Evolutionary conservation across 768 basidiomycete genomes (phyloP), one percentile per base, ranked within the genome.

Genomic region (Serpula lacrymans): DNA sequence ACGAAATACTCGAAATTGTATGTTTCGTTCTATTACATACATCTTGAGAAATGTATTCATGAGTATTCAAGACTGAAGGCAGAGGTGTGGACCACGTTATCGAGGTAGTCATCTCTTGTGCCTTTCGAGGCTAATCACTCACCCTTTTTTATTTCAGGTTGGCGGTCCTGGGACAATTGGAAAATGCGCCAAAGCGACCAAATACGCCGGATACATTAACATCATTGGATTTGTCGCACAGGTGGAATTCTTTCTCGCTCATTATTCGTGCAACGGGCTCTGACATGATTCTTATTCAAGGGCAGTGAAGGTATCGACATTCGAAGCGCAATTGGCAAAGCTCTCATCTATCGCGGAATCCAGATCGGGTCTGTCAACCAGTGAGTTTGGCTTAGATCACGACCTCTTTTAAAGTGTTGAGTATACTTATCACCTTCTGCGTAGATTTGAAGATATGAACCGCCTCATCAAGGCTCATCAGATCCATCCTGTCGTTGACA

Each of bases 321-420:
- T 6, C 13, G 51, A 62, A 24, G 38, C 55, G 51, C 63, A 11
- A 69, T 80, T 20, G 49, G 27, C 32, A 73, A 65, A 46, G 65
- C 64, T 2, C 58, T 74, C 25, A 55, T 50, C 16, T 44, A 80
- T 26, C 71, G 75, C 4, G 79, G 80, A 4, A 68, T 82, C 20
- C 64, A 72, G 24, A 65, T 80, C 39, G 80, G 80, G 23, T 75
- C 75, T 10, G 68, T 78, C n/a, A 61, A 69, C 13, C 77, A 79
- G 75, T 78, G 50, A 32, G 75, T 60, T 23, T 10, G 32, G 27
- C 17, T n/a, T 11, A 6, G n/a, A 21, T 18, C n/a, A n/a, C n/a
- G n/a, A n/a, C n/a, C n/a, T n/a, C 8, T 8, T 3, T 34, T 45
- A 18, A 14, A 17, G 10, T 17, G 18, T 13, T 6, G 32, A 8